Evolutionary conservation across 371 early-diverging fungal species (phyloP).

Genomic region (Dichotomocladium elegans): DNA sequence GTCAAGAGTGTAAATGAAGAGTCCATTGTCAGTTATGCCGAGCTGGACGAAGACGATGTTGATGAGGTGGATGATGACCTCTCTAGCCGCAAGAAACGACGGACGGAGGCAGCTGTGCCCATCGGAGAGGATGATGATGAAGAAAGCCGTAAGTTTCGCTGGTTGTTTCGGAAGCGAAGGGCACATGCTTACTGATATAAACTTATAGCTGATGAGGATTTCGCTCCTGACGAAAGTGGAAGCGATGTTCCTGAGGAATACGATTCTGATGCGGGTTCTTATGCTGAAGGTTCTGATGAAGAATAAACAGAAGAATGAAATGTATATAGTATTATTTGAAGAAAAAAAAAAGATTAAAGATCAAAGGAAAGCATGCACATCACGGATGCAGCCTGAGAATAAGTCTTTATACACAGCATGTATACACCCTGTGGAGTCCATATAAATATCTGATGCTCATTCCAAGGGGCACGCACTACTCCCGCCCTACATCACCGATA

Average conservation of each 20-base stretch:
- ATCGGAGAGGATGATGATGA: conserved; percentile 58
- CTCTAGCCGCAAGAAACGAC: conserved; percentile 43
- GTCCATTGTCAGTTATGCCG: conserved; percentile 52
- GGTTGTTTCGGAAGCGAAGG: not conserved
- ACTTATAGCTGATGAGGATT: conserved; percentile 81
- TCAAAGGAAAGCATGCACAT: too few species aligned
- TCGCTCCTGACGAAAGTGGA: conserved; percentile 76
- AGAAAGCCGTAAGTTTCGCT: conserved; percentile 49
- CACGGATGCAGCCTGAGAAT: too few species aligned
- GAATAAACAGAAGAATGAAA: not conserved
- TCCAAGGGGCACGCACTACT: too few species aligned
- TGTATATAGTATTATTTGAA: not conserved
- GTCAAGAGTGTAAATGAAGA: conserved; percentile 76
- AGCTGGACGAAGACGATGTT: conserved; percentile 61
- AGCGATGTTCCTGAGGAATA: conserved; percentile 91
- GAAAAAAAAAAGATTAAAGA: too few species aligned
- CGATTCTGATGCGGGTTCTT: conserved; percentile 66
- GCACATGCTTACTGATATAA: conserved; percentile 1
- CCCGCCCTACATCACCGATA: too few species aligned
- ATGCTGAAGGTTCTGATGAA: conserved; percentile 36
- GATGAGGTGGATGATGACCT: conserved; percentile 22
- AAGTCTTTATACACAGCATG: too few species aligned
- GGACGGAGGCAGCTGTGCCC: conserved; percentile 32
- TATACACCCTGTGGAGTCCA: too few species aligned
- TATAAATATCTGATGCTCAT: too few species aligned